Evolutionary conservation across 78 protist species (phyloP).

Genomic region (Tieghemostelium lacteum): DNA sequence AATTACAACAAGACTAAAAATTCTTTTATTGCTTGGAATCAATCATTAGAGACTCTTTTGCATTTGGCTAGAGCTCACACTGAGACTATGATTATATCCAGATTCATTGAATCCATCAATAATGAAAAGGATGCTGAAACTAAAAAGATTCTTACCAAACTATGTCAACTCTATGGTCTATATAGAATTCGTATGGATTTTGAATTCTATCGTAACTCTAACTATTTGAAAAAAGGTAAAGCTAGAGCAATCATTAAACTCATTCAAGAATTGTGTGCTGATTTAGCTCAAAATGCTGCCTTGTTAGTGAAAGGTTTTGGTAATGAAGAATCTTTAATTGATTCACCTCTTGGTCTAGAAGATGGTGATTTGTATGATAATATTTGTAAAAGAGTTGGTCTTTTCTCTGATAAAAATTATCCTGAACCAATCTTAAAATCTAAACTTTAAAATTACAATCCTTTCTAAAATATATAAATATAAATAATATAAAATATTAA

Average conservation of each 20-base stretch:
- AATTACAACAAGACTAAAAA: slow-evolving; percentile 23
- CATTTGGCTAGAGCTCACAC: slow-evolving; percentile 74
- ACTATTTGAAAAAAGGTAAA: slow-evolving; percentile 47
- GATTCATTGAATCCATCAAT: slow-evolving; percentile 41
- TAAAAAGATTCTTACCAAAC: not conserved
- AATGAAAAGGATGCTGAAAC: slow-evolving; percentile 19
- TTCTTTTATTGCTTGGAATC: slow-evolving; percentile 60
- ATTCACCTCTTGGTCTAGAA: slow-evolving; percentile 35
- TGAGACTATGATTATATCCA: slow-evolving; percentile 45
- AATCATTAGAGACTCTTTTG: slow-evolving; percentile 37
- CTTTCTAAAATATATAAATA: too few relatives aligned
- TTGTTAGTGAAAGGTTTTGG: slow-evolving; percentile 51
- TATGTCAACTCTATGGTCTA: slow-evolving; percentile 62
- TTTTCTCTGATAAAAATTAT: slow-evolving; percentile 37
- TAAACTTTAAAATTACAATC: too few relatives aligned
- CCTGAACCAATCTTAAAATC: slow-evolving; percentile 8
- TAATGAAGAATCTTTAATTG: slow-evolving; percentile 34
- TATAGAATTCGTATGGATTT: slow-evolving; percentile 37
- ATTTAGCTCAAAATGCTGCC: slow-evolving; percentile 21
- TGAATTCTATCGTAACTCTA: slow-evolving; percentile 63
- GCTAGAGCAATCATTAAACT: slow-evolving; percentile 44
- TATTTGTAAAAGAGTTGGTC: slow-evolving; percentile 52
- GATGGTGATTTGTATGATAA: slow-evolving; percentile 72
- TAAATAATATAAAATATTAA: too few relatives aligned
- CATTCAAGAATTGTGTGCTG: slow-evolving; percentile 23